These are phyloP conservation scores for Limonium bicolor DNA, from an alignment of 148 eudicot genomes.

Conservation along the genomic window DNA sequence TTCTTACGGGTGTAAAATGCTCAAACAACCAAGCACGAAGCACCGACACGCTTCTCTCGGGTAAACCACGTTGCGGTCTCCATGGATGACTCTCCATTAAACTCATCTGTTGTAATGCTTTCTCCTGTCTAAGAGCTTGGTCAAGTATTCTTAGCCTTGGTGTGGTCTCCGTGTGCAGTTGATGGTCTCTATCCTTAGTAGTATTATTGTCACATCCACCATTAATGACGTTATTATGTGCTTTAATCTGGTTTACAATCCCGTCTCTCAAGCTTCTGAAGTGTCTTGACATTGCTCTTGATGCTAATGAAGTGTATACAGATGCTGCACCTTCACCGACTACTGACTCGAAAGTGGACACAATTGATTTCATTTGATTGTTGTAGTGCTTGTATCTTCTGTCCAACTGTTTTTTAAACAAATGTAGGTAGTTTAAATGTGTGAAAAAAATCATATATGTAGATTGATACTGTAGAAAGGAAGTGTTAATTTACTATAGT, in stretches of 20 bases:
- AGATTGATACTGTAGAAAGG: background rate
- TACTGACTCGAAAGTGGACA: conserved; percentile 57
- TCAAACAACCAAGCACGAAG: conserved; percentile 99
- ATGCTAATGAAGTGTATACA: conserved; percentile 62
- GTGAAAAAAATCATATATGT: background rate
- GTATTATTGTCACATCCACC: conserved; percentile 44
- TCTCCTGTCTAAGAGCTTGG: conserved; percentile 69
- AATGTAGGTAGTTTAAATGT: background rate
- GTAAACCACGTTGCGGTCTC: conserved; percentile 90
- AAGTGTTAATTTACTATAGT: background rate
- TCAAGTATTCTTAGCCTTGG: conserved; percentile 79
- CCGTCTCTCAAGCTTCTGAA: conserved; percentile 71
- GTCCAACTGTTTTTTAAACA: conserved; percentile 37
- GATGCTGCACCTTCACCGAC: conserved; percentile 59
- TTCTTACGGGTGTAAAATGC: conserved; percentile 90
- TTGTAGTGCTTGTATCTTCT: conserved; percentile 78
- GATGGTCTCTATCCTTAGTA: conserved; percentile 11
- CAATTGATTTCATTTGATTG: conserved; percentile 67
- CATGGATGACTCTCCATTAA: conserved; percentile 84
- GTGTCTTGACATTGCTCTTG: conserved; percentile 93
- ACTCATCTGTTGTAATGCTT: conserved; percentile 61
- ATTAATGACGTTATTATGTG: conserved; percentile 55
- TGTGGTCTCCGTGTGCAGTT: conserved; percentile 46
- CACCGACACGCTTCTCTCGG: conserved; percentile 87
- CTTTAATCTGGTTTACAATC: conserved; percentile 56